Evolutionary conservation across 2,329 filamentous ascomycete species (phyloP).

Genomic region (Claviceps arundinis): DNA sequence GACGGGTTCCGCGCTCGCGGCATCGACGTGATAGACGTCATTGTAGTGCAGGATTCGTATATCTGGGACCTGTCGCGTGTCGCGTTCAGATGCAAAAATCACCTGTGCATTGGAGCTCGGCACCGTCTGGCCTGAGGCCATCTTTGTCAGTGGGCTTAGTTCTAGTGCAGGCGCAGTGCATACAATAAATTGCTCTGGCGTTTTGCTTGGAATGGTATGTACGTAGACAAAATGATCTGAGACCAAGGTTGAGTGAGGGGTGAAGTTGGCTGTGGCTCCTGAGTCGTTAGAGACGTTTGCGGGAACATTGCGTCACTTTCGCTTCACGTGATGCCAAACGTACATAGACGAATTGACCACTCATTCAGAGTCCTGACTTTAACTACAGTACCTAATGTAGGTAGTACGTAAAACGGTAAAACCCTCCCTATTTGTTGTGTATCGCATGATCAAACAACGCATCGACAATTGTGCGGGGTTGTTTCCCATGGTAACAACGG

Average conservation of each 20-base stretch:
- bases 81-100: conserved; percentile 11
- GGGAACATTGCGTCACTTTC: not conserved
- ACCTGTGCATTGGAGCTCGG: conserved; percentile 16
- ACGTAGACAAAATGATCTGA: not conserved
- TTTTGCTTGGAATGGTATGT: not conserved
- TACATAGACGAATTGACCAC: not conserved
- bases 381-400: too few relatives aligned
- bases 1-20: conserved; percentile 62
- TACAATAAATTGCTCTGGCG: not conserved
- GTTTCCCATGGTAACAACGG: too few relatives aligned
- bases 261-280: not conserved
- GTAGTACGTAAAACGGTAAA: too few relatives aligned
- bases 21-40: conserved; percentile 83
- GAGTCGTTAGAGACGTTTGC: not conserved
- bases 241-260: too few relatives aligned
- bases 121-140: conserved; percentile 3
- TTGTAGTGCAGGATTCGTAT: conserved; percentile 83
- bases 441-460: too few relatives aligned
- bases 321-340: conserved; percentile 2
- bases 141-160: not conserved
- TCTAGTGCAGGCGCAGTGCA: not conserved
- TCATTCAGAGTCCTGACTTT: not conserved
- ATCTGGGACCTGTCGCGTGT: conserved; percentile 35
- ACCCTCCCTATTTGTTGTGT: too few relatives aligned
- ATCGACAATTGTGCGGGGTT: too few relatives aligned